Conservation (phyloP, 495 filamentous ascomycete species). For the Bryoglossum gracile region DNA sequence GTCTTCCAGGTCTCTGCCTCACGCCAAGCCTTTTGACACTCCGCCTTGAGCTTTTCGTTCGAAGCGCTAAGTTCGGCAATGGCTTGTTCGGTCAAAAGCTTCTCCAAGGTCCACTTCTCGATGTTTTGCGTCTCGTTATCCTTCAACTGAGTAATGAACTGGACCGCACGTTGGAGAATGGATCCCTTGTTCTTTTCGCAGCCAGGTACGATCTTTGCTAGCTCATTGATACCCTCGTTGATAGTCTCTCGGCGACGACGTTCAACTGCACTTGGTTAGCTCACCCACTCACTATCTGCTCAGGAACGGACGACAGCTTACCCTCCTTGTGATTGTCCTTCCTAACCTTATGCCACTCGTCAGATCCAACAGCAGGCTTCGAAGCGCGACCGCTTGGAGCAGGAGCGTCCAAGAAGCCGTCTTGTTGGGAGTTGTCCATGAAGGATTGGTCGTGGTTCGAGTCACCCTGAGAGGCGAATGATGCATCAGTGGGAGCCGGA, state of each 20-base stretch:
- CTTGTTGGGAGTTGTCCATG: slow-evolving; percentile 25
- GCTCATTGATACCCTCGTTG: slow-evolving; percentile 97
- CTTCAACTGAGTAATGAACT: slow-evolving; percentile 89
- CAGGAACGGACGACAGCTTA: slow-evolving; percentile 41
- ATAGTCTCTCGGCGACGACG: slow-evolving; percentile 96
- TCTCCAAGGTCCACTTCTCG: slow-evolving; percentile 95
- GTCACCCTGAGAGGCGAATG: slow-evolving; percentile 47
- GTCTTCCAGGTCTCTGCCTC: slow-evolving; percentile 84
- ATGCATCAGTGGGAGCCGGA: slow-evolving; percentile 62
- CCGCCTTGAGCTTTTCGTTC: slow-evolving; percentile 83
- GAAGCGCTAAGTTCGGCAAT: slow-evolving; percentile 81
- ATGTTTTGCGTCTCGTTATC: slow-evolving; percentile 90
- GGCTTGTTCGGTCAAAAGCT: slow-evolving; percentile 89
- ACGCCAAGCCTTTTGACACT: slow-evolving; percentile 62
- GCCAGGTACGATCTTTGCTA: slow-evolving; percentile 93
- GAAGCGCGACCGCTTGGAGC: slow-evolving; percentile 16
- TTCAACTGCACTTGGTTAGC: slow-evolving; percentile 57
- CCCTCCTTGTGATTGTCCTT: slow-evolving; percentile 99
- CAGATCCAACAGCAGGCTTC: slow-evolving; percentile 89
- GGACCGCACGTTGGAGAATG: slow-evolving; percentile 86
- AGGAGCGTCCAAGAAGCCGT: slow-evolving; percentile 24
- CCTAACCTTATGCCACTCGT: slow-evolving; percentile 96
- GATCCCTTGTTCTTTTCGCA: slow-evolving; percentile 99
- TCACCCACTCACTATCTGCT: not conserved
- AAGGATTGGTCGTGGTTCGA: slow-evolving; percentile 23